Base-by-base conservation (phyloP, 2,329 filamentous ascomycete genomes). In the Magnaporthiopsis rhizophila region DNA sequence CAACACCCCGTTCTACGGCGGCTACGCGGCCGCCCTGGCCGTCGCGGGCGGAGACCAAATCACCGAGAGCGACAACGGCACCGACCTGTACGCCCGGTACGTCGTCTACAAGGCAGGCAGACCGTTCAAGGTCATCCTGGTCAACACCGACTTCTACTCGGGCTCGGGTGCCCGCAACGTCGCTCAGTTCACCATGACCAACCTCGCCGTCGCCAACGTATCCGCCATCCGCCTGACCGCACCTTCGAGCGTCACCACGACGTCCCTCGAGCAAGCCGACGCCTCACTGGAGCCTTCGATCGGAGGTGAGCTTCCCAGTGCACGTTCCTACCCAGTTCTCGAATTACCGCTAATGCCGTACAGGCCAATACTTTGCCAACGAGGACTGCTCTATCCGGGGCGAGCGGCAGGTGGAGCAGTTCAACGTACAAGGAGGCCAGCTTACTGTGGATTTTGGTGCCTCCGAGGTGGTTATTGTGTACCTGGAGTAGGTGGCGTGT, bases 401-500 rank as follows among this genome's bases (percentile, higher is more conserved):
- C 0, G 72, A 68, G 3, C 78, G 76, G 72, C 74, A 63, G 50
- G 73, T 71, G 50, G 79, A 81, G 69, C 73, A 67, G 8, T 65
- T 70, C 5, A 59, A 63, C 8, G 75, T 78, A 6, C 70, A 67
- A 18, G 70, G 69, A n/a, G 78, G 78, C 0, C 69, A 73, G 58
- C 77, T 73, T 1, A 78, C 74, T 0, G 78, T 81, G 63, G 73
- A 71, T 1, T 64, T 83, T 28, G 71, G 70, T 26, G 81, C 80
- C 7, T 78, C 77, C 8, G 81, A 84, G 69, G 81, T 80, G 6
- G 69, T 83, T 64, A 65, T 83, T 61, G 74, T 83, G 30, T 80
- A 81, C 70, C 66, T 83, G 62, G 68, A 78, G 67, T 72, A 30
- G 30, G 30, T 7, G 30, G 30, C 30, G 30, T 26, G 26, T 26